Percentiles rank a stretch among this genome's conserved stretches.
phyloP scores from a whole-genome alignment of 169 alveolate species.

The Plasmodium blacklocki region DNA sequence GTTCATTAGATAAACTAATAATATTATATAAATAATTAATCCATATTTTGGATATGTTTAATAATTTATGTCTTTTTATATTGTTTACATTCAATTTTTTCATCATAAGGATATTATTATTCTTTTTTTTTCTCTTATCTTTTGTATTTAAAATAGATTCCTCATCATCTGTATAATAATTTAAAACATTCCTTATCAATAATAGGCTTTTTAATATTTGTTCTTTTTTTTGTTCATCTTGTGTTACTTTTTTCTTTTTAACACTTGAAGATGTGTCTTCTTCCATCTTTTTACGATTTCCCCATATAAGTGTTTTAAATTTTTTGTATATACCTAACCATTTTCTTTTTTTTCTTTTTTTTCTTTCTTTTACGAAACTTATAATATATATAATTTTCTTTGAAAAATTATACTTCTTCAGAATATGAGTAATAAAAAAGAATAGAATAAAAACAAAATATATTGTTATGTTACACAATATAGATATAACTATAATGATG shows the following conservation, averaged over 20 bases:
- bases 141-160: background rate
- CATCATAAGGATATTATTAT: background rate
- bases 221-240: conserved; percentile 25
- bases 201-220: conserved; percentile 30
- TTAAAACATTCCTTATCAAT: conserved; percentile 23
- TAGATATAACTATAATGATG: conserved; percentile 20
- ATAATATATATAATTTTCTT: background rate
- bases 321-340: background rate
- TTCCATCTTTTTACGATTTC: conserved; percentile 3
- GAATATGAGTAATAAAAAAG: conserved; percentile 1
- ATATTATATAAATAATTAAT: conserved; percentile 24
- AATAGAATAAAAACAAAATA: conserved; percentile 9
- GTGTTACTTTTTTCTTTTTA: conserved; percentile 12
- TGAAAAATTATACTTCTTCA: background rate
- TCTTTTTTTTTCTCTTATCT: conserved; percentile 5
- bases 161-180: conserved; percentile 13
- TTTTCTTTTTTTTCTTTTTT: background rate
- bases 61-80: conserved; percentile 57
- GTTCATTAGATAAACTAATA: conserved; percentile 46
- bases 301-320: conserved; percentile 7
- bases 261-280: background rate
- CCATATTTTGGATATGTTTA: conserved; percentile 43
- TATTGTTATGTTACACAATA: conserved; percentile 18
- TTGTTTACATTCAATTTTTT: no score
- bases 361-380: background rate